These are phyloP conservation scores for Claviceps sp. DNA, from an alignment of 2,329 filamentous ascomycete species.

Conservation along the genomic window DNA sequence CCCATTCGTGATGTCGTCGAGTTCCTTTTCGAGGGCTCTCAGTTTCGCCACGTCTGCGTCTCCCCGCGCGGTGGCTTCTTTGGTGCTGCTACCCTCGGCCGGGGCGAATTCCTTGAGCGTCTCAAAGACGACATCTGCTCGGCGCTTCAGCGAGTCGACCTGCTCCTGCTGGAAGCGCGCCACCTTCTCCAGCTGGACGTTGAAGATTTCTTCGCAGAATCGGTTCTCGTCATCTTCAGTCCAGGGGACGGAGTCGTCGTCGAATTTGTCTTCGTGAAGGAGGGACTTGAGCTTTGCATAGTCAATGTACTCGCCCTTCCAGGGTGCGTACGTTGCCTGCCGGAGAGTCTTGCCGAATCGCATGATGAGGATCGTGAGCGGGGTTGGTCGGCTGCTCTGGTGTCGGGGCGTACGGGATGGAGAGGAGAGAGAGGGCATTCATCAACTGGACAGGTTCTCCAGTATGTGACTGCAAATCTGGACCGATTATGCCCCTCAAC, in stretches of 20 bases:
- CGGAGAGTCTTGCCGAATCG: conserved; percentile 85
- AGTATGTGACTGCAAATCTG: no score
- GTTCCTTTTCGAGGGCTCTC: conserved; percentile 60
- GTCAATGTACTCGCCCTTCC: conserved; percentile 91
- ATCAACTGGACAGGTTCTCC: no score
- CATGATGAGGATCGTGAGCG: conserved; percentile 37
- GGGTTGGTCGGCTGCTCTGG: neutral
- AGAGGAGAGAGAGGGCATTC: neutral
- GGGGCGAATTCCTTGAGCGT: conserved; percentile 69
- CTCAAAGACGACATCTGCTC: conserved; percentile 44
- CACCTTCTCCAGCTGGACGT: conserved; percentile 89
- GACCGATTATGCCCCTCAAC: no score
- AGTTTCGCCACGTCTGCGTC: conserved; percentile 39
- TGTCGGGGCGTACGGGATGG: neutral
- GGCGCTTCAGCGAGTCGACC: conserved; percentile 43
- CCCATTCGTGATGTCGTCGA: conserved; percentile 80
- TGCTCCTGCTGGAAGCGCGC: conserved; percentile 74
- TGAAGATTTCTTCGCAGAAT: conserved; percentile 92
- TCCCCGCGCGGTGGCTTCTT: conserved; percentile 22
- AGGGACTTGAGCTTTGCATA: conserved; percentile 86
- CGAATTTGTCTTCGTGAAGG: conserved; percentile 58
- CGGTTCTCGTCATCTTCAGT: conserved; percentile 86
- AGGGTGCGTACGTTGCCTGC: conserved; percentile 67
- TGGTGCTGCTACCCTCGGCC: conserved; percentile 16
- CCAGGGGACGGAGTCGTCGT: conserved; percentile 57